phyloP scores from a whole-genome alignment of 768 basidiomycete genomes.

The Lepiota brunneoincarnata region DNA sequence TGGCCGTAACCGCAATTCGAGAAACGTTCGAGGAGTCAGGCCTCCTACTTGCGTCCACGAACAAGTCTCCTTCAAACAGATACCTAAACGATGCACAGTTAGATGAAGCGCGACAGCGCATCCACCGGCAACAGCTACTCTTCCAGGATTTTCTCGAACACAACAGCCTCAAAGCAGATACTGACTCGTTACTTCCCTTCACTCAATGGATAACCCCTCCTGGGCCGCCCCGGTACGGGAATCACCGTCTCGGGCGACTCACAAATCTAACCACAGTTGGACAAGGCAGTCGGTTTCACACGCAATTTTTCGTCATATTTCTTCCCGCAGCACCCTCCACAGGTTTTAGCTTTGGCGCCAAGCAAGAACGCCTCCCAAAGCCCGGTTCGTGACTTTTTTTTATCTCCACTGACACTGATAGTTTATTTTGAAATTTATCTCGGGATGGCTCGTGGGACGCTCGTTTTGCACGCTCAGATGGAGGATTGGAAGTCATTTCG shows the following conservation, averaged over 20 bases:
- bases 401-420: background rate
- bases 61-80: conserved; percentile 9
- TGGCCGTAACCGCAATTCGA: conserved; percentile 63
- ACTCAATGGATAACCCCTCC: conserved; percentile 76
- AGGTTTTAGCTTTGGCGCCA: conserved; percentile 51
- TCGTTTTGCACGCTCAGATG: conserved; percentile 34
- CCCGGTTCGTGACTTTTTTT: conserved; percentile 33
- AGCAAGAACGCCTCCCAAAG: conserved; percentile 58
- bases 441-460: background rate
- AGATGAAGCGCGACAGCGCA: conserved; percentile 51
- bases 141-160: conserved; percentile 54
- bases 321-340: conserved; percentile 41
- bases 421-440: background rate
- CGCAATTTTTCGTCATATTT: conserved; percentile 69
- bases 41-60: conserved; percentile 45
- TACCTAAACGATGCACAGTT: conserved; percentile 35
- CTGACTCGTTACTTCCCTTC: conserved; percentile 56
- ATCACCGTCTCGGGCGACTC: background rate
- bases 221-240: conserved; percentile 46
- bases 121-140: conserved; percentile 48
- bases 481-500: conserved; percentile 65
- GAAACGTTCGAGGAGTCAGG: conserved; percentile 81
- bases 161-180: conserved; percentile 42
- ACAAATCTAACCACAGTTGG: conserved; percentile 5
- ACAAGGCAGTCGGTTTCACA: conserved; percentile 58